Conservation (phyloP, 257 asterid species). For the Ilex asprella region DNA sequence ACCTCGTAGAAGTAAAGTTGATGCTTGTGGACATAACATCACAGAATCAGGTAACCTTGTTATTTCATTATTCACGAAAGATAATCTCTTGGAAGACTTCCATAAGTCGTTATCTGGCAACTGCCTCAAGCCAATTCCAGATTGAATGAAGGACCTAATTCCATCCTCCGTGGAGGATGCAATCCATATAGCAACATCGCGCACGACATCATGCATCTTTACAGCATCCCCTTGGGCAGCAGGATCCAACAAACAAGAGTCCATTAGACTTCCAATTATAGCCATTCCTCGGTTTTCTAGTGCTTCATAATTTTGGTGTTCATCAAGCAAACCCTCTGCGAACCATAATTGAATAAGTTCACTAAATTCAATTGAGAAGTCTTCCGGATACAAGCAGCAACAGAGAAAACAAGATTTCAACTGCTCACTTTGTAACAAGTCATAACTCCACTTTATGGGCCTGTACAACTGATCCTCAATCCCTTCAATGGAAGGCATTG, state of each 20-base stretch:
- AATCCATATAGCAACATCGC: constrained; percentile 19
- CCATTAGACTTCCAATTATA: constrained; percentile 14
- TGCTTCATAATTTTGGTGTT: constrained; percentile 8
- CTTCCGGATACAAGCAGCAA: constrained; percentile 17
- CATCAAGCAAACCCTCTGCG: constrained; percentile 22
- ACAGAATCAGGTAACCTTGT: constrained; percentile 7
- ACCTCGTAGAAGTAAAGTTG: constrained; percentile 13
- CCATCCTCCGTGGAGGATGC: neutral
- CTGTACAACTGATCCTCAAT: constrained; percentile 7
- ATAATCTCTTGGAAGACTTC: constrained; percentile 11
- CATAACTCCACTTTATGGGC: constrained; percentile 16
- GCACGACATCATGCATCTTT: constrained; percentile 23
- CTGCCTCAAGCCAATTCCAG: constrained; percentile 8
- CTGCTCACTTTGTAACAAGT: constrained; percentile 8
- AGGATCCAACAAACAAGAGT: constrained; percentile 15
- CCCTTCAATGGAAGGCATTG: constrained; percentile 8
- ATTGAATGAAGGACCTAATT: constrained; percentile 4
- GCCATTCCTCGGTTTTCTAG: constrained; percentile 12
- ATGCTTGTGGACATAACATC: constrained; percentile 8
- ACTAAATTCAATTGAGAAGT: neutral
- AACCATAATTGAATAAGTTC: constrained; percentile 17
- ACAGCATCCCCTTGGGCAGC: neutral
- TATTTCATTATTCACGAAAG: constrained; percentile 11
- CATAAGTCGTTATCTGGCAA: neutral
- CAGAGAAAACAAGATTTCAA: constrained; percentile 17